Evolutionary conservation across 805 yeast species (phyloP).

Genomic region (Nakazawaea populi): DNA sequence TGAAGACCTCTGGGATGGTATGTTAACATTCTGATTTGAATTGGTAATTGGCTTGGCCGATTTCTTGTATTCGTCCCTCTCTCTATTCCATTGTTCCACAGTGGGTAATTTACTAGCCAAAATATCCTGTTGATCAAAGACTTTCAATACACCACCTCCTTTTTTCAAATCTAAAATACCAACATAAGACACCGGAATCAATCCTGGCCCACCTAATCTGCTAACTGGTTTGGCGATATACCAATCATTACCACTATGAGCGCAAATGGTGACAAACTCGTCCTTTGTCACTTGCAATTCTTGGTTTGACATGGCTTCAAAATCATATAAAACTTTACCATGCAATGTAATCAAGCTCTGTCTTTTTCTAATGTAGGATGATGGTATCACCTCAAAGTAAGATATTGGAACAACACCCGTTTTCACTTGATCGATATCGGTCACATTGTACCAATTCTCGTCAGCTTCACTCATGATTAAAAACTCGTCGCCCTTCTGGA

Average conservation of each 20-base stretch:
- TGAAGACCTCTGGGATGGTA: neutral
- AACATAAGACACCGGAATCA: conserved; percentile 88
- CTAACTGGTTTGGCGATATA: conserved; percentile 95
- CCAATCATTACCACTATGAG: conserved; percentile 97
- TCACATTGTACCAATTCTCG: conserved; percentile 80
- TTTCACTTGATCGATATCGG: conserved; percentile 68
- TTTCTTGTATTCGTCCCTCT: conserved; percentile 78
- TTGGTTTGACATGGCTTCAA: conserved; percentile 76
- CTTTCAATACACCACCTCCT: conserved; percentile 31
- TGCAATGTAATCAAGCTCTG: conserved; percentile 39
- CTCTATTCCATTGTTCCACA: conserved; percentile 92
- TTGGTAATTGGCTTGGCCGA: conserved; percentile 7
- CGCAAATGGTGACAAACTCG: conserved; percentile 87
- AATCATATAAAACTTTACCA: conserved; percentile 82
- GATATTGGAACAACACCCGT: conserved; percentile 85
- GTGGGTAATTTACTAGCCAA: conserved; percentile 71
- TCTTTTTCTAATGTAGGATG: conserved; percentile 29
- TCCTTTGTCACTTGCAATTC: conserved; percentile 83
- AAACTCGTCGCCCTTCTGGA: conserved; percentile 81
- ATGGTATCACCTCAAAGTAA: conserved; percentile 74
- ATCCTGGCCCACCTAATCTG: conserved; percentile 93
- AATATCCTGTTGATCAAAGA: conserved; percentile 47
- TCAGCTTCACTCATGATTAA: conserved; percentile 63
- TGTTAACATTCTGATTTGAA: neutral
- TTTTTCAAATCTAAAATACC: conserved; percentile 67